These are phyloP conservation scores for Grosmannia penicillata DNA, from an alignment of 2,329 filamentous ascomycete species.

Conservation along the genomic window DNA sequence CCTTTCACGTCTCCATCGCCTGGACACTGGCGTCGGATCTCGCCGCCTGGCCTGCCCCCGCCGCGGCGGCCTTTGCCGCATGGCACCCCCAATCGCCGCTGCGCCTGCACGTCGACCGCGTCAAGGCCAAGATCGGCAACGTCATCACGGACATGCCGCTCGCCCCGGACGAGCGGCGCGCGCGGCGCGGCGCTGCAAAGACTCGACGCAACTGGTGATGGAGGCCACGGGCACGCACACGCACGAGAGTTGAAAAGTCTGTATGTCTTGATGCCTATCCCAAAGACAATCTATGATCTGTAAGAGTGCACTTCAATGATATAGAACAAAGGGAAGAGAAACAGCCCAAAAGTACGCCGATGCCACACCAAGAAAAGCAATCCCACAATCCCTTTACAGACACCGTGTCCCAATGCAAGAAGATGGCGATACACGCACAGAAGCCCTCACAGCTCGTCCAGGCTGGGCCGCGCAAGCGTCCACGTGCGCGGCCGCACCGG, in stretches of 20 bases:
- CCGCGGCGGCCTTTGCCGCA: conserved; percentile 16
- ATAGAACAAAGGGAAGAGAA: too few species aligned
- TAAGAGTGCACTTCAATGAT: too few species aligned
- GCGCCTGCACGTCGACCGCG: conserved; percentile 37
- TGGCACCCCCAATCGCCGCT: conserved; percentile 18
- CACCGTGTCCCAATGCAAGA: background rate
- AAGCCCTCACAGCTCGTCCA: conserved; percentile 31
- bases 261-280: too few species aligned
- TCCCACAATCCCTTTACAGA: background rate
- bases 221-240: too few species aligned
- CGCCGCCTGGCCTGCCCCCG: conserved; percentile 23
- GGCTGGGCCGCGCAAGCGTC: conserved; percentile 26
- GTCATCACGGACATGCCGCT: conserved; percentile 35
- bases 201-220: too few species aligned
- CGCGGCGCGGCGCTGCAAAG: background rate
- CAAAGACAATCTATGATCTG: too few species aligned
- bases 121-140: conserved; percentile 69
- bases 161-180: background rate
- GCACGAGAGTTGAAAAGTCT: too few species aligned
- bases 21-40: conserved; percentile 55
- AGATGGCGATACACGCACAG: background rate
- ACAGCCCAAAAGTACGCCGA: too few species aligned
- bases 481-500: conserved; percentile 34
- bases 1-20: conserved; percentile 80
- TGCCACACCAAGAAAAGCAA: too few species aligned